Conservation (phyloP, 2,329 filamentous ascomycete genomes). For the Lecanicillium sp. region DNA sequence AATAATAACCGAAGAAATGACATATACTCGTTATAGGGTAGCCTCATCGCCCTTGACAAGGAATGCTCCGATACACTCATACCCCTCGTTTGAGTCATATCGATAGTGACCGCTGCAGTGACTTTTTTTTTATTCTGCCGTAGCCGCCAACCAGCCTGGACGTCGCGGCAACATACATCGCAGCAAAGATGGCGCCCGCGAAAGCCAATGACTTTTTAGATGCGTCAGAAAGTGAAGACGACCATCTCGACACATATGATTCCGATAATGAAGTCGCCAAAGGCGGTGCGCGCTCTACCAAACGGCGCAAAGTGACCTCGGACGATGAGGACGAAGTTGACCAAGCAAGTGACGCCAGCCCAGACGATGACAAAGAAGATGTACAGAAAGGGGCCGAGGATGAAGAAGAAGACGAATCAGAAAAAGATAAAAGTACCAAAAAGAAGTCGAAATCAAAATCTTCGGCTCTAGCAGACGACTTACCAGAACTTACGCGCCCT, state of each 20-base stretch:
- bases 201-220: slow-evolving; percentile 69
- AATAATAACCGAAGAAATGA: no score
- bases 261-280: slow-evolving; percentile 64
- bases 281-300: slow-evolving; percentile 51
- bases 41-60: no score
- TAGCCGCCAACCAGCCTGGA: neutral
- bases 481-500: slow-evolving; percentile 40
- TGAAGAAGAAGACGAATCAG: slow-evolving; percentile 14
- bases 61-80: no score
- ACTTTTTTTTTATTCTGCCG: slow-evolving; percentile 4
- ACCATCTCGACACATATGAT: slow-evolving; percentile 51
- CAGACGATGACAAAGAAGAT: slow-evolving; percentile 15
- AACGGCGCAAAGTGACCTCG: slow-evolving; percentile 52
- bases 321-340: slow-evolving; percentile 24
- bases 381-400: no score
- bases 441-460: slow-evolving; percentile 16
- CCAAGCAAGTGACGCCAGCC: slow-evolving; percentile 15
- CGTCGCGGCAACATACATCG: neutral
- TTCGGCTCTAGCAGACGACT: neutral
- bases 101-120: neutral
- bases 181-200: slow-evolving; percentile 49
- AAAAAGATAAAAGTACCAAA: slow-evolving; percentile 14
- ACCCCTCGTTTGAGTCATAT: slow-evolving; percentile 1
- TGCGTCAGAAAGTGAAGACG: slow-evolving; percentile 48
- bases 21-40: no score